Evolutionary conservation across 2,329 filamentous ascomycete genomes (phyloP), one percentile per base, ranked within the genome.

Genomic region (Trichophyton equinum): DNA sequence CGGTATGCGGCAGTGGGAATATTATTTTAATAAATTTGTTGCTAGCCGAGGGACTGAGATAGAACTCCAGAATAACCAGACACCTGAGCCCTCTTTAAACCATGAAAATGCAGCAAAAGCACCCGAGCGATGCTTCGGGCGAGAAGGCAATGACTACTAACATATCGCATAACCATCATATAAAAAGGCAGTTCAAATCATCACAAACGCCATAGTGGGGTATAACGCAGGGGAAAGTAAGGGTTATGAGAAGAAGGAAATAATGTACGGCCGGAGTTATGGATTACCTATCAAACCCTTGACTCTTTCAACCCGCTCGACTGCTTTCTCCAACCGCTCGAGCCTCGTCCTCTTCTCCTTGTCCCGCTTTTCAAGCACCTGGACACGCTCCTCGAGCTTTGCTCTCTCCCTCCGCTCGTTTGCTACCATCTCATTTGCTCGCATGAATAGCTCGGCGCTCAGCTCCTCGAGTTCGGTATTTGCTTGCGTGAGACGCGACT

Each of bases 401-500:
- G 79, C 81, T 60, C 82, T 74, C 44, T 81, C 82, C 68, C 78
- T 81, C 27, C 83, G 76, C 73, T 86, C 84, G 60, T 77, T 74
- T 2, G 83, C 82, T 7, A 86, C 83, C 83, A 86, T 85, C 70
- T 85, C 83, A 62, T 85, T 85, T 36, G 83, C 83, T 68, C 85
- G 81, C 59, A 80, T 80, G 69, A 86, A 86, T 7, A 86, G 69
- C 61, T 79, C 78, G 36, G 79, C 79, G 11, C 79, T 84, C 62
- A 86, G 70, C 60, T 86, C 83, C 65, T 85, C 83, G 33, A 86
- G 76, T 70, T 86, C 83, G 1, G 72, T 75, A 63, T 78, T 81
- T 15, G 82, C 78, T 58, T 79, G 77, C 40, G 77, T 76, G 2
- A 82, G 73, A 63, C 80, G 78, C 30, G 75, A 75, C 68, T 86